Conservation (phyloP, 352 stramenopile genomes). For the Globisporangium recalcitrans region DNA sequence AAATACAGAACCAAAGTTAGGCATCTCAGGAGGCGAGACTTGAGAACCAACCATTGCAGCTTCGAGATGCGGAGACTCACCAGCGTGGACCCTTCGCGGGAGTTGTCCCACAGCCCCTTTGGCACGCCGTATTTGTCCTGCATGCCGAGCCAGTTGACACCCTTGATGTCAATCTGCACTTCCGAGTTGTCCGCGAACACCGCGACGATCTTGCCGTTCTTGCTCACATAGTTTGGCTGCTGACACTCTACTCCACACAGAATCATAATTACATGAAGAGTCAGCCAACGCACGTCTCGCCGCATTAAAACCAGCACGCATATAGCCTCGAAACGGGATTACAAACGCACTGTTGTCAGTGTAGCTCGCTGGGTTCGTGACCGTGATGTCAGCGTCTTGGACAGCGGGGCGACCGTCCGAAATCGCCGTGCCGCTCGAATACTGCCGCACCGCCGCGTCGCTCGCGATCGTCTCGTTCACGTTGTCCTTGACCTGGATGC, state of each 20-base stretch:
- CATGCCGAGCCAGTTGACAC: constrained; percentile 84
- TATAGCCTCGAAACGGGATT: constrained; percentile 1
- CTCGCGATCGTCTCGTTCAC: constrained; percentile 47
- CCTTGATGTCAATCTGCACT: constrained; percentile 77
- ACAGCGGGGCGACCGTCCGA: constrained; percentile 48
- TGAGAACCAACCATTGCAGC: not conserved
- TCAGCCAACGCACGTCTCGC: not conserved
- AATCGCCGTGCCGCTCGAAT: constrained; percentile 58
- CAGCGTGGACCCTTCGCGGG: constrained; percentile 68
- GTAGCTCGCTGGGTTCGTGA: constrained; percentile 73
- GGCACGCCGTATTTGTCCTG: constrained; percentile 62
- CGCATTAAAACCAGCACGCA: not conserved
- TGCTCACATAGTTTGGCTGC: constrained; percentile 80
- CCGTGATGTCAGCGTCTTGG: constrained; percentile 36
- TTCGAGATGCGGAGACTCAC: constrained; percentile 2
- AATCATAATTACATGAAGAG: not conserved
- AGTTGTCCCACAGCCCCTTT: constrained; percentile 78
- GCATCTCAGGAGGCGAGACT: not conserved
- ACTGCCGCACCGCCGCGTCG: constrained; percentile 49
- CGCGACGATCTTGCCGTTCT: constrained; percentile 66
- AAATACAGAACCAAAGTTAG: not conserved
- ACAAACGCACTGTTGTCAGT: constrained; percentile 39
- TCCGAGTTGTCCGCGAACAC: constrained; percentile 45
- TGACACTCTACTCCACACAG: constrained; percentile 41
- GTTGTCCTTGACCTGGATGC: constrained; percentile 52